phyloP scores from a whole-genome alignment of 1,139 yeast genomes.

The Petasospora fabianii region DNA sequence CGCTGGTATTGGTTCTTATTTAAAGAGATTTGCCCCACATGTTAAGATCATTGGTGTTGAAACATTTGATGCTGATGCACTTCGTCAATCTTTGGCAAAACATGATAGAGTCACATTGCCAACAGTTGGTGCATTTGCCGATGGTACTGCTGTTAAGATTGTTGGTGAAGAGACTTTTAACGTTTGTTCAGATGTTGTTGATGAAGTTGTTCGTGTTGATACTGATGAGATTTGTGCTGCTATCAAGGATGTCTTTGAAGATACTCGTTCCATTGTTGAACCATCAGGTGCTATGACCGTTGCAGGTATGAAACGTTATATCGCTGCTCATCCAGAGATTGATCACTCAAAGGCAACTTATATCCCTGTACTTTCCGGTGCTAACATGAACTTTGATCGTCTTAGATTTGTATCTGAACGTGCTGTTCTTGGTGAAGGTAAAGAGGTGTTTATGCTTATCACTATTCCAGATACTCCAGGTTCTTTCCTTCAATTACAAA shows the following conservation, averaged over 20 bases:
- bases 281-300: constrained; percentile 97
- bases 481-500: constrained; percentile 73
- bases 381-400: constrained; percentile 97
- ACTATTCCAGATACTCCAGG: constrained; percentile 93
- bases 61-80: constrained; percentile 90
- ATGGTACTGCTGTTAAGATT: constrained; percentile 95
- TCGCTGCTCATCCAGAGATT: constrained; percentile 58
- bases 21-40: constrained; percentile 96
- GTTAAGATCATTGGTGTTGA: constrained; percentile 95
- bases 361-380: constrained; percentile 88
- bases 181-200: constrained; percentile 72
- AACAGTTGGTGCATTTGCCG: constrained; percentile 97
- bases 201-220: constrained; percentile 80
- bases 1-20: constrained; percentile 85
- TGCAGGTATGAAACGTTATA: constrained; percentile 88
- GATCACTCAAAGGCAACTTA: constrained; percentile 73
- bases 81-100: constrained; percentile 64
- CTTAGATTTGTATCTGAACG: constrained; percentile 96
- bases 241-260: constrained; percentile 92
- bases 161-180: constrained; percentile 92
- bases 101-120: constrained; percentile 54
- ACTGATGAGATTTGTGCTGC: constrained; percentile 99
- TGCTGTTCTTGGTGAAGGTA: constrained; percentile 96
- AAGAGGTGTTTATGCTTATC: constrained; percentile 86
- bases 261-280: constrained; percentile 89